Percentiles rank a stretch among this genome's conserved stretches.
Evolutionary conservation across 2,329 filamentous ascomycete genomes (phyloP).

Genomic region (Calonectria hongkongensis): DNA sequence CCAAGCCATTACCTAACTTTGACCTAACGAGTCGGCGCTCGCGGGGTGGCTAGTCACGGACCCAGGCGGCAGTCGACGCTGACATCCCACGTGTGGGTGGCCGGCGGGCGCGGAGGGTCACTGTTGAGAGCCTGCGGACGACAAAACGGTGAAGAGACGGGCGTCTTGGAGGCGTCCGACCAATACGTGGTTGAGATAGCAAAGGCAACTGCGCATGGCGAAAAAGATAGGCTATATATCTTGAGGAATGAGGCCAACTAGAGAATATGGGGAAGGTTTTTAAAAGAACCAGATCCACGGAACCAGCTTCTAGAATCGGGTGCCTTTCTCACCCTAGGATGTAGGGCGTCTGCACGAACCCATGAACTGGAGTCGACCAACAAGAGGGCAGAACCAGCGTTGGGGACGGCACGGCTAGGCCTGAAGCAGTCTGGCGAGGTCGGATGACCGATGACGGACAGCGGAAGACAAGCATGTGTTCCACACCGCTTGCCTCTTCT

Average conservation of each 20-base stretch:
- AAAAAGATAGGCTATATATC: conserved; percentile 55
- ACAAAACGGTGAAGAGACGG: conserved; percentile 10
- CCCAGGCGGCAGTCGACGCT: conserved; percentile 42
- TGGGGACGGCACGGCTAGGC: conserved; percentile 30
- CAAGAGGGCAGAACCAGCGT: conserved; percentile 37
- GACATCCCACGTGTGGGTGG: conserved; percentile 51
- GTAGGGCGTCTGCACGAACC: conserved; percentile 8
- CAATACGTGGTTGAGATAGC: neutral
- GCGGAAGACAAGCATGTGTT: neutral
- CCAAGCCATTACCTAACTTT: conserved; percentile 55
- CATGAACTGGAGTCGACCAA: conserved; percentile 39
- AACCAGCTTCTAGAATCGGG: conserved; percentile 41
- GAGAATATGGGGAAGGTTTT: conserved; percentile 32
- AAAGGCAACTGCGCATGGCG: conserved; percentile 45
- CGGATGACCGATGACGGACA: conserved; percentile 49
- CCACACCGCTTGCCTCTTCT: conserved; percentile 28
- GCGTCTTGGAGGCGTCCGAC: neutral
- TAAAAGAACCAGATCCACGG: conserved; percentile 40
- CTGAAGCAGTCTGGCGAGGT: conserved; percentile 42
- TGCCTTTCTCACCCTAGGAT: conserved; percentile 15
- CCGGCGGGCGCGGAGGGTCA: conserved; percentile 42
- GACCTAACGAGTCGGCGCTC: conserved; percentile 33
- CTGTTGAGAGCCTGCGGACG: neutral
- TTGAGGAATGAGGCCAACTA: conserved; percentile 45
- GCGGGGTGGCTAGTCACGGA: conserved; percentile 50